Percentiles rank a stretch among this genome's conserved stretches.
These are phyloP conservation scores for Echinosophora koreensis DNA, from an alignment of 306 rosid species.

Conservation along the genomic window DNA sequence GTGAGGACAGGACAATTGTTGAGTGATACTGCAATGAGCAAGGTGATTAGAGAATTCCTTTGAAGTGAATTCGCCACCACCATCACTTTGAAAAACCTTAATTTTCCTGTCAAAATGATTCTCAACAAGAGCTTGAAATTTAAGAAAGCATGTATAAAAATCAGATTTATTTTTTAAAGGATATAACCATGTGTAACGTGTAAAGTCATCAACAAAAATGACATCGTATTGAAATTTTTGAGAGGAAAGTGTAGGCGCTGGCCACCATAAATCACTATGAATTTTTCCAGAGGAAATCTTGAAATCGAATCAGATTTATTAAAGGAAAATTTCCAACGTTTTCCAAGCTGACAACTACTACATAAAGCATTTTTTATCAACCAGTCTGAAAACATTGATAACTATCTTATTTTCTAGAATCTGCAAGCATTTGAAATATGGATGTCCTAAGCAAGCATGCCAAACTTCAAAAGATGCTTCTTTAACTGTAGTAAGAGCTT, in stretches of 20 bases:
- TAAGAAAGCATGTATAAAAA: neutral
- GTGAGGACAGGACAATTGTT: neutral
- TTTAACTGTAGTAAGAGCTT: neutral
- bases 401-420: neutral
- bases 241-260: neutral
- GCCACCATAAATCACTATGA: neutral
- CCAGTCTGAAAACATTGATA: no score
- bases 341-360: neutral
- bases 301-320: no score
- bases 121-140: neutral
- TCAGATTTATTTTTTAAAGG: neutral
- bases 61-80: neutral
- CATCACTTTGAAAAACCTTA: neutral
- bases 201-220: slow-evolving; percentile 10
- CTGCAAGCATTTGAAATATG: neutral
- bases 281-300: neutral
- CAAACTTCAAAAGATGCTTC: neutral
- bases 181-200: neutral
- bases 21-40: neutral
- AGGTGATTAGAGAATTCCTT: neutral
- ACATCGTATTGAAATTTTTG: neutral
- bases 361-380: neutral
- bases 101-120: neutral
- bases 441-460: neutral
- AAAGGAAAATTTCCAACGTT: neutral